A percentile compares a stretch with the other conserved stretches of the same genome.
These are phyloP conservation scores for Phylloboletellus chloephorus DNA, from an alignment of 1,284 basidiomycete genomes.

Conservation along the genomic window DNA sequence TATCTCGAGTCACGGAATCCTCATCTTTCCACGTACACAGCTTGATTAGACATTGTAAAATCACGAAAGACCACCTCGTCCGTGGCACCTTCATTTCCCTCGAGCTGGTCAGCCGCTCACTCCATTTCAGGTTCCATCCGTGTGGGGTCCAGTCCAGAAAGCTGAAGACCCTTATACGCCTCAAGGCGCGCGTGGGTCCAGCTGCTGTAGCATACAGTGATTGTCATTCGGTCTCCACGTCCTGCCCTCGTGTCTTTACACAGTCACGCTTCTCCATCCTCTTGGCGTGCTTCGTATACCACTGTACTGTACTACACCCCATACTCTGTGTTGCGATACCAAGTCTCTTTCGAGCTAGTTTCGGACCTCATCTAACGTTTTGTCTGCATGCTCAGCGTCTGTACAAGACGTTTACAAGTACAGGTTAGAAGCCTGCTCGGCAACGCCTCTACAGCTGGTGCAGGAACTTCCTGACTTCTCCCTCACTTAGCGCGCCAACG, in stretches of 20 bases:
- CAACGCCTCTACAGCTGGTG: slow-evolving; percentile 31
- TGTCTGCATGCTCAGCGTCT: slow-evolving; percentile 1
- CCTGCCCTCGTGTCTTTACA: slow-evolving; percentile 3
- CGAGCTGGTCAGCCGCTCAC: slow-evolving; percentile 9
- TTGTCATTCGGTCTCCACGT: background rate
- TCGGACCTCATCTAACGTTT: background rate
- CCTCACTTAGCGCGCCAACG: slow-evolving; percentile 53
- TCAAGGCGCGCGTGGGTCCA: slow-evolving; percentile 26
- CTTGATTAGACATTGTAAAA: slow-evolving; percentile 88
- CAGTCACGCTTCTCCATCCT: slow-evolving; percentile 2
- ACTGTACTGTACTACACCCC: slow-evolving; percentile 15
- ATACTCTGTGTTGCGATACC: slow-evolving; percentile 18
- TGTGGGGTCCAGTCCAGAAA: slow-evolving; percentile 86
- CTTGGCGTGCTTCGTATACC: slow-evolving; percentile 6
- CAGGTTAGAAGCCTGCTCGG: background rate
- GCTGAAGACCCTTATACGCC: slow-evolving; percentile 80
- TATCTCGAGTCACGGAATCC: slow-evolving; percentile 6
- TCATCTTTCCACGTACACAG: slow-evolving; percentile 37
- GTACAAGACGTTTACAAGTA: slow-evolving; percentile 4
- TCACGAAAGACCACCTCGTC: slow-evolving; percentile 68
- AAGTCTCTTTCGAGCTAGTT: slow-evolving; percentile 8
- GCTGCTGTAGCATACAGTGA: slow-evolving; percentile 31
- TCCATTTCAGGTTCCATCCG: slow-evolving; percentile 68
- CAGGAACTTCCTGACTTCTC: slow-evolving; percentile 47
- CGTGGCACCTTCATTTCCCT: slow-evolving; percentile 5